Evolutionary conservation across 306 rosid species (phyloP).

Genomic region (Gastrolobium bilobum): DNA sequence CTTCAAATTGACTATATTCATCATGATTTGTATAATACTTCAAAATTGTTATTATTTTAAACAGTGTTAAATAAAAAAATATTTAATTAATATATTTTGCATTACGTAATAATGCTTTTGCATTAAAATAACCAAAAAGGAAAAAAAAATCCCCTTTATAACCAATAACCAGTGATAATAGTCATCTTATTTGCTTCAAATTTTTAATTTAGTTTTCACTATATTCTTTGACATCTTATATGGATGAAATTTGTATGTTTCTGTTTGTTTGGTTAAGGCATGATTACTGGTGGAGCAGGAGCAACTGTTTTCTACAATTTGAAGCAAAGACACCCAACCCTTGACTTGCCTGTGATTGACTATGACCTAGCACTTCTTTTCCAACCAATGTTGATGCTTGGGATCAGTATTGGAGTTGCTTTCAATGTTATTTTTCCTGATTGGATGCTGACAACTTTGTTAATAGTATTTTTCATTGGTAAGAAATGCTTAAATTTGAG

Average conservation of each 20-base stretch:
- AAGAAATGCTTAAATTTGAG: background rate
- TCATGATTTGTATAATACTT: too few species aligned
- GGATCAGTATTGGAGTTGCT: constrained; percentile 83
- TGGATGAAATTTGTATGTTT: constrained; percentile 16
- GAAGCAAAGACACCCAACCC: constrained; percentile 75
- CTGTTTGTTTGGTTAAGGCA: constrained; percentile 55
- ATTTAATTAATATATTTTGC: too few species aligned
- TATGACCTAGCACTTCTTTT: constrained; percentile 80
- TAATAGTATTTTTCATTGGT: constrained; percentile 70
- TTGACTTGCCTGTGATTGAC: constrained; percentile 75
- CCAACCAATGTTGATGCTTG: constrained; percentile 84
- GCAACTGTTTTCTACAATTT: constrained; percentile 75
- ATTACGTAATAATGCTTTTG: too few species aligned
- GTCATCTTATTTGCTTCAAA: background rate
- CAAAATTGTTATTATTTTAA: too few species aligned
- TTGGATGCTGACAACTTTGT: constrained; percentile 77
- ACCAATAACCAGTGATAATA: background rate
- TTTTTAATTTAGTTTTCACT: background rate
- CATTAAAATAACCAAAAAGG: constrained; percentile 6
- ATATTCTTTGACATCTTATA: background rate
- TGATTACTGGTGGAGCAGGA: constrained; percentile 86
- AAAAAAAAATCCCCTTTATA: constrained; percentile 7
- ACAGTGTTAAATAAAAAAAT: too few species aligned
- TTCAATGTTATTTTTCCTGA: constrained; percentile 80
- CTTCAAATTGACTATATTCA: too few species aligned